Conservation (phyloP, 2,329 filamentous ascomycete genomes). For the Sphaerulina vaccinii region DNA sequence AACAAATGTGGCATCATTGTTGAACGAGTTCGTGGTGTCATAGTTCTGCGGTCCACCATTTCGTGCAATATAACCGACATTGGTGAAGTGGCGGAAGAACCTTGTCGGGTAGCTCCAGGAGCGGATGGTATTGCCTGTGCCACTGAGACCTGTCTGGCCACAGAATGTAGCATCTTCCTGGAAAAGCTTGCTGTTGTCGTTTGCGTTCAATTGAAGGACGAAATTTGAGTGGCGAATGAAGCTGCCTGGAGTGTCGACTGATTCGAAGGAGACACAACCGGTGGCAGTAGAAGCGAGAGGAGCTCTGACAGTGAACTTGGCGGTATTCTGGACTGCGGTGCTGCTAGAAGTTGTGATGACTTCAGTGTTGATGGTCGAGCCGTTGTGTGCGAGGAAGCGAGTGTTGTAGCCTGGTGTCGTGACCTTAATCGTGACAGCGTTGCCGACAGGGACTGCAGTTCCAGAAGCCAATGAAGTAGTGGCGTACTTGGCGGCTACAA, state of each 20-base stretch:
- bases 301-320: slow-evolving; percentile 55
- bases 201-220: slow-evolving; percentile 49
- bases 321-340: slow-evolving; percentile 51
- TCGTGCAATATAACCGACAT: slow-evolving; percentile 50
- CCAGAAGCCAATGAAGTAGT: slow-evolving; percentile 51
- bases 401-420: slow-evolving; percentile 57
- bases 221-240: slow-evolving; percentile 60
- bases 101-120: slow-evolving; percentile 62
- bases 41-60: slow-evolving; percentile 59
- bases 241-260: slow-evolving; percentile 56
- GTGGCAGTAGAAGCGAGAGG: slow-evolving; percentile 53
- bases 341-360: slow-evolving; percentile 54
- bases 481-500: slow-evolving; percentile 60
- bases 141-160: slow-evolving; percentile 52
- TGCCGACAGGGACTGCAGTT: slow-evolving; percentile 48
- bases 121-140: slow-evolving; percentile 53
- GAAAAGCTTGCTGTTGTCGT: slow-evolving; percentile 58
- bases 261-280: slow-evolving; percentile 62
- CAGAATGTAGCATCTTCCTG: slow-evolving; percentile 65
- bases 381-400: slow-evolving; percentile 57
- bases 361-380: slow-evolving; percentile 54
- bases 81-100: slow-evolving; percentile 56
- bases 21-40: slow-evolving; percentile 51
- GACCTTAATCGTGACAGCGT: slow-evolving; percentile 53
- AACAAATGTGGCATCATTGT: slow-evolving; percentile 56